Evolutionary conservation across 345 rosid genomes (phyloP), one percentile per base, ranked within the genome.

Genomic region (Laguncularia racemosa): DNA sequence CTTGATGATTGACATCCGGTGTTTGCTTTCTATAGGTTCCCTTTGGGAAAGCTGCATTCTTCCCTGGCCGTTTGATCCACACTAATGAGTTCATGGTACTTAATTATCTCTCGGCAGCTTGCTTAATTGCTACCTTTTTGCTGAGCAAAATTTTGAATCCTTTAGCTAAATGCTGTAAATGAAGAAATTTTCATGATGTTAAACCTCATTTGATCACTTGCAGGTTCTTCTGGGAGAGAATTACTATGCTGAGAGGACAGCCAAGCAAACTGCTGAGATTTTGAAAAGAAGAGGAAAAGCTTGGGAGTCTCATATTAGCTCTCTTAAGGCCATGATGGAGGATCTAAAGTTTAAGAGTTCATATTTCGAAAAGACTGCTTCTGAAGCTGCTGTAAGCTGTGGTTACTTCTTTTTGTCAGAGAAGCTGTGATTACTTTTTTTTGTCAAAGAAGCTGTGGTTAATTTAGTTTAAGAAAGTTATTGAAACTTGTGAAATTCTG

Each of bases 201-300:
- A 44, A 33, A 15, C 6, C 14, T 52, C 46, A 8, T 44, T 46
- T n/a, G 12, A 44, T 16, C 49, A 20, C 20, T 63, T 40, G 43
- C 64, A 86, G 98, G 91, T 89, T 62, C 82, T 93, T 59, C 55
- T 89, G 53, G 99, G 99, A 57, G 99, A 85, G 66, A 84, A 81
- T 54, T 85, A 87, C 56, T 81, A 80, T 59, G 80, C 77, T 3
- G 92, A 93, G 7, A 79, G 92, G 71, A 76, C 95, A 48, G 75
- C 83, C 13, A 93, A 81, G 66, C 96, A 89, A 74, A 81, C 97
- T 0, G 70, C 82, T 57, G 97, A 87, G 3, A 75, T 93, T 64
- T 73, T 93, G 73, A 79, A 61, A 57, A 85, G 97, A 73, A 85
- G 97, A 64, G 96, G 83, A 55, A 72, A 83, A 63, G 72, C 72